Conservation (phyloP, 1,284 basidiomycete species). For the Irpex sp. region DNA sequence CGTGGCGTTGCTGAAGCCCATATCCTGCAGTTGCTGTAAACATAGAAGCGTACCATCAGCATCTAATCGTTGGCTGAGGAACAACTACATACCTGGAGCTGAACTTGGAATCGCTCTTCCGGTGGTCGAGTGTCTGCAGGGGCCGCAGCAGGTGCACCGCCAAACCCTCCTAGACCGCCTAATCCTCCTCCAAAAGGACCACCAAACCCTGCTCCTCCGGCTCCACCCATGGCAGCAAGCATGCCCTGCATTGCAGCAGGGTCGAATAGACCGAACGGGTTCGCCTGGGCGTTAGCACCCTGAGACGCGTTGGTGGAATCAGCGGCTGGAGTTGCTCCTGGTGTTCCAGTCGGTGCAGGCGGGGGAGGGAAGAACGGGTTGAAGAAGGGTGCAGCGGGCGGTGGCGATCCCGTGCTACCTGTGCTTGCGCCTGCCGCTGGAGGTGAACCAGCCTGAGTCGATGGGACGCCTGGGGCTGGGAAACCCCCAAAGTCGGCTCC, state of each 20-base stretch:
- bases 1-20: conserved; percentile 81
- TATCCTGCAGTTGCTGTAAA: conserved; percentile 78
- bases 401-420: conserved; percentile 13
- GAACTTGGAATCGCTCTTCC: conserved; percentile 87
- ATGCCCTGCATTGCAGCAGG: conserved; percentile 51
- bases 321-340: conserved; percentile 15
- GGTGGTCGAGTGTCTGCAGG: conserved; percentile 71
- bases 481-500: conserved; percentile 32
- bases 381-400: conserved; percentile 21
- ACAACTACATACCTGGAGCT: conserved; percentile 58
- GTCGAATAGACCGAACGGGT: conserved; percentile 28
- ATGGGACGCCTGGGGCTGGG: conserved; percentile 57
- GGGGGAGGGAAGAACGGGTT: conserved; percentile 18
- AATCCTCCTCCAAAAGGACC: conserved; percentile 25
- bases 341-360: conserved; percentile 15
- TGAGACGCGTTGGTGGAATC: conserved; percentile 13
- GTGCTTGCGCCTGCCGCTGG: conserved; percentile 5
- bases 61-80: not conserved
- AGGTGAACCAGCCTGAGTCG: conserved; percentile 19
- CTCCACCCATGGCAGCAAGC: conserved; percentile 31
- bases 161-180: conserved; percentile 9
- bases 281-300: not conserved
- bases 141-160: conserved; percentile 30
- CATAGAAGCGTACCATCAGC: conserved; percentile 2
- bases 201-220: conserved; percentile 32